Percentiles rank a stretch among this genome's conserved stretches.
Evolutionary conservation across 208 protist species (phyloP).

Genomic region (Leishmania arabica): DNA sequence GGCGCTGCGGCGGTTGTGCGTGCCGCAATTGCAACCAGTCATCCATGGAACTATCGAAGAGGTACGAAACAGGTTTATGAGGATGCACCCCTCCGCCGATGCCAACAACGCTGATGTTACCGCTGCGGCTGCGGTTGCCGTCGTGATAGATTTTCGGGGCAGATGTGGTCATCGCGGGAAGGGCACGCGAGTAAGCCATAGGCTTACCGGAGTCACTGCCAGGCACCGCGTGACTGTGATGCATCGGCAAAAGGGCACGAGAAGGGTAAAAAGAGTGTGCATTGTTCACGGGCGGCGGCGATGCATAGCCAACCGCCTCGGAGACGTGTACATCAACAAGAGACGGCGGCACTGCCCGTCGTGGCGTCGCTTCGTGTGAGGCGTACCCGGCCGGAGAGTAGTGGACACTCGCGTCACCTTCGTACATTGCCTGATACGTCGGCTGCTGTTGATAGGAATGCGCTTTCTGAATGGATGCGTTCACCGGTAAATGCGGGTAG

Average conservation of each 20-base stretch:
- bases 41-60: slow-evolving; percentile 32
- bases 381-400: slow-evolving; percentile 1
- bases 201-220: not conserved
- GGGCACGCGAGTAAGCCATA: not conserved
- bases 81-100: slow-evolving; percentile 12
- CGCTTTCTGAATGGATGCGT: not conserved
- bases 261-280: slow-evolving; percentile 1
- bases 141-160: not conserved
- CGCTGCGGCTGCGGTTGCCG: not conserved
- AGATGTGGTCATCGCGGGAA: not conserved
- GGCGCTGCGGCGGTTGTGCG: slow-evolving; percentile 9
- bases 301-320: slow-evolving; percentile 1
- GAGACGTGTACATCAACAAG: slow-evolving; percentile 26
- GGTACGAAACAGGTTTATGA: slow-evolving; percentile 34
- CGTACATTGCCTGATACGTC: not conserved
- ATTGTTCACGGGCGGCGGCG: not conserved
- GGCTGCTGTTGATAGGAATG: not conserved
- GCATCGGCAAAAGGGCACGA: not conserved
- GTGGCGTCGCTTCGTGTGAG: not conserved
- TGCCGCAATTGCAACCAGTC: slow-evolving; percentile 16
- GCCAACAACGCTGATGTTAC: not conserved
- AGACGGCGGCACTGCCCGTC: not conserved
- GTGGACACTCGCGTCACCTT: too few relatives aligned
- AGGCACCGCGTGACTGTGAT: not conserved
- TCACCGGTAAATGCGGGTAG: not conserved